Conservation (phyloP, 495 filamentous ascomycete genomes). For the Talaromyces adpressus region DNA sequence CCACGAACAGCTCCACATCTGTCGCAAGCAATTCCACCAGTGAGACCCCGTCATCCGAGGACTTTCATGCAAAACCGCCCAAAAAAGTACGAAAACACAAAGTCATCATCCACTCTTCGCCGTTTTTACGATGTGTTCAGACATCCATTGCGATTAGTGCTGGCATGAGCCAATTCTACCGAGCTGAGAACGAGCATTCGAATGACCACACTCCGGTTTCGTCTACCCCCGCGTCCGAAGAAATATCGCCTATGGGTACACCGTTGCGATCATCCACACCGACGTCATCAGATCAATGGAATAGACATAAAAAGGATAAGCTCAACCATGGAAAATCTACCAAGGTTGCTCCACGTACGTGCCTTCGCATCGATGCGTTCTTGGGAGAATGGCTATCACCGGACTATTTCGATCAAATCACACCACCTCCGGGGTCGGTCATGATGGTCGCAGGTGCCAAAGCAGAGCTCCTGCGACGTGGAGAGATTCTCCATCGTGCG, state of each 20-base stretch:
- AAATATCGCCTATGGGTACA: constrained; percentile 8
- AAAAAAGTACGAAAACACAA: constrained; percentile 52
- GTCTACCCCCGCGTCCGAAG: constrained; percentile 10
- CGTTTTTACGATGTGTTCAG: constrained; percentile 88
- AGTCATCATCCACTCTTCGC: constrained; percentile 83
- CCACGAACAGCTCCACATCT: constrained; percentile 3
- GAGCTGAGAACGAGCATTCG: constrained; percentile 12
- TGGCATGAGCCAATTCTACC: constrained; percentile 66
- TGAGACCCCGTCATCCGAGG: constrained; percentile 1
- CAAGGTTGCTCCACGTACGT: constrained; percentile 11
- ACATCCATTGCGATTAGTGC: constrained; percentile 86
- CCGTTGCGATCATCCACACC: constrained; percentile 15
- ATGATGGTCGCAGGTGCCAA: constrained; percentile 86
- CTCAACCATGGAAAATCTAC: constrained; percentile 10
- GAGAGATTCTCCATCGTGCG: constrained; percentile 37
- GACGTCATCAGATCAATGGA: constrained; percentile 9
- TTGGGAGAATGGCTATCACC: constrained; percentile 93
- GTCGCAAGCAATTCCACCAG: neutral
- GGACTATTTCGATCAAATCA: constrained; percentile 88
- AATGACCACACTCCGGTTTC: neutral
- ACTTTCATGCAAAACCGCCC: constrained; percentile 20
- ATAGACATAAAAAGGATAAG: constrained; percentile 6
- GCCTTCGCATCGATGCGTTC: constrained; percentile 79
- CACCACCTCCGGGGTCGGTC: constrained; percentile 75
- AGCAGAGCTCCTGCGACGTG: constrained; percentile 68